A percentile compares a stretch with the other conserved stretches of the same genome.
phyloP scores from a whole-genome alignment of 768 basidiomycete genomes.

The Wakefieldia striispora region DNA sequence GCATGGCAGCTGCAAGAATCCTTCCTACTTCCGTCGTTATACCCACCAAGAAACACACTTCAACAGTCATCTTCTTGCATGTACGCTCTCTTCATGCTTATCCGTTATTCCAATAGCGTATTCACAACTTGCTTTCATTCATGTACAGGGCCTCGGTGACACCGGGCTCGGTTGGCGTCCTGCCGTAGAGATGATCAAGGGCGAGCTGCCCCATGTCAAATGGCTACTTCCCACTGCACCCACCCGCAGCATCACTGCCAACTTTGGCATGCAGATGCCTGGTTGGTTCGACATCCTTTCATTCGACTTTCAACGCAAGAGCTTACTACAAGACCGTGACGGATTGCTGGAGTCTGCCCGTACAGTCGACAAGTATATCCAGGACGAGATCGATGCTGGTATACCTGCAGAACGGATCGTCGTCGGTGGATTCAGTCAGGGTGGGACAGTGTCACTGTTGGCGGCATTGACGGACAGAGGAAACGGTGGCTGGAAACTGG shows the following conservation, averaged over 20 bases:
- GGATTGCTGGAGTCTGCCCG: slow-evolving; percentile 62
- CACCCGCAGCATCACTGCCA: slow-evolving; percentile 64
- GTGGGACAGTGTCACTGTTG: slow-evolving; percentile 72
- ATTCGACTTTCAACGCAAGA: slow-evolving; percentile 50
- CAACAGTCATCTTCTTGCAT: slow-evolving; percentile 88
- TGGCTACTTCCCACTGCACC: slow-evolving; percentile 61
- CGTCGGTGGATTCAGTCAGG: slow-evolving; percentile 88
- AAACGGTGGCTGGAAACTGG: slow-evolving; percentile 55
- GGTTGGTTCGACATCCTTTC: slow-evolving; percentile 80
- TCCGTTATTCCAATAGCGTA: background rate
- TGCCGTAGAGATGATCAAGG: slow-evolving; percentile 66
- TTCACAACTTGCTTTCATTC: slow-evolving; percentile 1
- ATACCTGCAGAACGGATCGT: slow-evolving; percentile 70
- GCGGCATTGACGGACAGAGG: slow-evolving; percentile 50
- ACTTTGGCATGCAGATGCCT: slow-evolving; percentile 66
- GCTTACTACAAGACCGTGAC: slow-evolving; percentile 51
- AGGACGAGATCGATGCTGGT: slow-evolving; percentile 70
- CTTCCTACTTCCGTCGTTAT: slow-evolving; percentile 39
- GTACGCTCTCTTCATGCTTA: slow-evolving; percentile 42
- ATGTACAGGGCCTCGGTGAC: slow-evolving; percentile 69
- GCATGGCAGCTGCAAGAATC: slow-evolving; percentile 16
- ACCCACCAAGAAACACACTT: slow-evolving; percentile 65
- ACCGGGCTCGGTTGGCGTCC: slow-evolving; percentile 74
- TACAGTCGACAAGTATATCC: slow-evolving; percentile 66
- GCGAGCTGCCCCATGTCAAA: slow-evolving; percentile 70